Conservation (phyloP, 345 rosid genomes). For the Combretum micranthum region DNA sequence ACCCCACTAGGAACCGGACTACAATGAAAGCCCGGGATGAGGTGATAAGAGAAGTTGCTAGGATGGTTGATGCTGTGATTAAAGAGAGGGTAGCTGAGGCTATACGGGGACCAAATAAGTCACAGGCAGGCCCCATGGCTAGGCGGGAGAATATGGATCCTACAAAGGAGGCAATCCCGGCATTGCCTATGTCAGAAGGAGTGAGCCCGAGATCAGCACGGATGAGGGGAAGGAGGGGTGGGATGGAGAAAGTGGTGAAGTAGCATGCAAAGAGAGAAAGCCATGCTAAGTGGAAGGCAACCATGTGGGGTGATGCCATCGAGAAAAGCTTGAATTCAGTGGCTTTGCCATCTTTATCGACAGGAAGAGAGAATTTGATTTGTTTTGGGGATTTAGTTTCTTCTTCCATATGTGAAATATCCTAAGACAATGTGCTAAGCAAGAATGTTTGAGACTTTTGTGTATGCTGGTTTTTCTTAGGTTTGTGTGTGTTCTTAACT, state of each 20-base stretch:
- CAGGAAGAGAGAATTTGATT: constrained; percentile 2
- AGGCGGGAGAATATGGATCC: constrained; percentile 85
- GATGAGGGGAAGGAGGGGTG: constrained; percentile 70
- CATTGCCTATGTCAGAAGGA: constrained; percentile 33
- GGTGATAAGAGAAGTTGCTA: constrained; percentile 42
- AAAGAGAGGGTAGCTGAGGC: constrained; percentile 68
- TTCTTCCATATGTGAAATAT: too few species aligned
- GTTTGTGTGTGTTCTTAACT: too few species aligned
- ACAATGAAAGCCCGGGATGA: constrained; percentile 49
- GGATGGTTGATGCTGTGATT: constrained; percentile 51
- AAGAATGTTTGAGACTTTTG: too few species aligned
- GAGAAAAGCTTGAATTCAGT: constrained; percentile 55
- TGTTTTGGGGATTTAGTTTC: too few species aligned
- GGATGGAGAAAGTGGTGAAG: constrained; percentile 89
- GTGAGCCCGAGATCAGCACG: constrained; percentile 53
- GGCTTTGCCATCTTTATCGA: constrained; percentile 50
- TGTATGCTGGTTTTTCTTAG: too few species aligned
- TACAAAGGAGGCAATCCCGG: constrained; percentile 66
- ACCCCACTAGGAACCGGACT: constrained; percentile 58
- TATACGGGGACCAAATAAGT: constrained; percentile 57
- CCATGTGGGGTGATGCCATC: constrained; percentile 57
- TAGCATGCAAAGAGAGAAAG: constrained; percentile 76
- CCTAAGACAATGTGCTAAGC: too few species aligned
- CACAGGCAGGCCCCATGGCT: constrained; percentile 79
- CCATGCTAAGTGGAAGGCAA: constrained; percentile 81